phyloP scores from a whole-genome alignment of 2,329 filamentous ascomycete genomes.

The Monilinia polystroma region DNA sequence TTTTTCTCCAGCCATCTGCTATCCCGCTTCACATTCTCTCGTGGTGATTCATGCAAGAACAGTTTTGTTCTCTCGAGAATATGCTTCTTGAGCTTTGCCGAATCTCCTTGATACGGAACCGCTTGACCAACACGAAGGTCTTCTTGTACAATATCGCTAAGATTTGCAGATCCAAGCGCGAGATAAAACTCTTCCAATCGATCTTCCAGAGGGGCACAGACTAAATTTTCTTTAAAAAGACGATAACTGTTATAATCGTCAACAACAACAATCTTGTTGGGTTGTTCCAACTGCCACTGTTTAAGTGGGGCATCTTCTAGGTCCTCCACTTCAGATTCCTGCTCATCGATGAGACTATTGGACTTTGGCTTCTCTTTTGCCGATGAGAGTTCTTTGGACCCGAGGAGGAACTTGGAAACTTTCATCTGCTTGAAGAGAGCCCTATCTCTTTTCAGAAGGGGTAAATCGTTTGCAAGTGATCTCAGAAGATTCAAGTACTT shows the following conservation, averaged over 20 bases:
- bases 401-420: conserved; percentile 73
- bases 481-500: conserved; percentile 84
- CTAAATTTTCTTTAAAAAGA: conserved; percentile 79
- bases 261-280: conserved; percentile 71
- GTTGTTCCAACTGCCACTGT: conserved; percentile 69
- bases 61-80: conserved; percentile 86
- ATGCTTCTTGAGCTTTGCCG: conserved; percentile 69
- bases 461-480: conserved; percentile 71
- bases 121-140: conserved; percentile 63
- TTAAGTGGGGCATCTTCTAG: conserved; percentile 45
- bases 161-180: conserved; percentile 71
- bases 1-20: conserved; percentile 88
- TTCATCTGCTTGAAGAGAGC: conserved; percentile 75
- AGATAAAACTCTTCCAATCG: conserved; percentile 79
- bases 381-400: conserved; percentile 67
- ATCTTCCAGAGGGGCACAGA: conserved; percentile 90
- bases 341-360: conserved; percentile 34
- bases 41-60: conserved; percentile 74
- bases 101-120: conserved; percentile 65
- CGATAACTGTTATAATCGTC: conserved; percentile 89
- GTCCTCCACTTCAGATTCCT: conserved; percentile 47
- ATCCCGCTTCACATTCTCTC: conserved; percentile 81
- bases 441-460: conserved; percentile 73
- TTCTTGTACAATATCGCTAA: conserved; percentile 77
- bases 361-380: conserved; percentile 32